Percentiles rank a stretch among this genome's conserved stretches.
Evolutionary conservation across 2,329 filamentous ascomycete species (phyloP).

Genomic region (Cladobotryum mycophilum): DNA sequence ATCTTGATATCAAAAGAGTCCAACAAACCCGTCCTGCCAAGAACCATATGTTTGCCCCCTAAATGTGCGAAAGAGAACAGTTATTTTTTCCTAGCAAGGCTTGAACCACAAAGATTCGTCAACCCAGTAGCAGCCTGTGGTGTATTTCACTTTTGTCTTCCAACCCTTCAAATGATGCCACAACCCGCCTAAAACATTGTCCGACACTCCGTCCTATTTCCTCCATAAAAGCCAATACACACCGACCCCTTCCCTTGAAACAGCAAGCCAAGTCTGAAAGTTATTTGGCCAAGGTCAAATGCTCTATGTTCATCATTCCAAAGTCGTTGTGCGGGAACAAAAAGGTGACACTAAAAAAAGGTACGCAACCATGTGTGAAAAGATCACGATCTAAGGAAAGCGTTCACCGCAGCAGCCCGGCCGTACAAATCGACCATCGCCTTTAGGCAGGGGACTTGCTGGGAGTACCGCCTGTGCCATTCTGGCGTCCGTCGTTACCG

Average conservation of each 20-base stretch:
- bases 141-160: constrained; percentile 37
- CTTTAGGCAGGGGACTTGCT: constrained; percentile 55
- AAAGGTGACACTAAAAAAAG: constrained; percentile 21
- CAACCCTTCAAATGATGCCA: constrained; percentile 29
- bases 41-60: constrained; percentile 13
- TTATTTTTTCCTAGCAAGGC: constrained; percentile 23
- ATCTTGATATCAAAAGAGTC: constrained; percentile 13
- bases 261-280: constrained; percentile 37
- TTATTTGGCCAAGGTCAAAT: constrained; percentile 38
- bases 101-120: constrained; percentile 27
- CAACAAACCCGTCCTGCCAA: constrained; percentile 13
- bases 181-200: constrained; percentile 31
- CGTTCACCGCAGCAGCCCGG: constrained; percentile 21
- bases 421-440: constrained; percentile 9
- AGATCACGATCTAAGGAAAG: constrained; percentile 21
- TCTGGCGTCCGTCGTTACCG: constrained; percentile 57
- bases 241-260: constrained; percentile 32
- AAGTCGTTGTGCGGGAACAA: constrained; percentile 25
- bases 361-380: constrained; percentile 16
- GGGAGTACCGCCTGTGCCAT: constrained; percentile 49
- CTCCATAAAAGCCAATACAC: constrained; percentile 30
- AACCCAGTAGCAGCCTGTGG: constrained; percentile 30
- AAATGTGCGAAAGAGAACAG: constrained; percentile 12
- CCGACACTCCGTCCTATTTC: constrained; percentile 34
- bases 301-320: constrained; percentile 40